Conservation (phyloP, 2,329 filamentous ascomycete genomes). For the Blastomyces gilchristii region DNA sequence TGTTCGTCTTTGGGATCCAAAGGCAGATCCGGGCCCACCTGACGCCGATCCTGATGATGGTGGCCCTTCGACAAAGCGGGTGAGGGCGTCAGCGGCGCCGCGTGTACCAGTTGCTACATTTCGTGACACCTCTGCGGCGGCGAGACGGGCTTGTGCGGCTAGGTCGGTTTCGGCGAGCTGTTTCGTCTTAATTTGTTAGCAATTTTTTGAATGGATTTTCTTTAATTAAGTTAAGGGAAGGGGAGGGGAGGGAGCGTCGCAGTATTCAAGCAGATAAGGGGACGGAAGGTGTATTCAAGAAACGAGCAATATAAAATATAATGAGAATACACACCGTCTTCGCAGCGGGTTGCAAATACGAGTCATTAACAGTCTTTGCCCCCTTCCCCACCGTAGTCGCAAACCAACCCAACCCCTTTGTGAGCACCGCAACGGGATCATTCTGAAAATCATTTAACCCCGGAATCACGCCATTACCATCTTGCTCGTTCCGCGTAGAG, state of each 20-base stretch:
- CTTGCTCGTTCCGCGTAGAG: neutral
- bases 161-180: constrained; percentile 73
- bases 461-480: constrained; percentile 40
- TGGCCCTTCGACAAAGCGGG: constrained; percentile 74
- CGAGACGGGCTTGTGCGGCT: constrained; percentile 57
- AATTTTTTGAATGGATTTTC: neutral
- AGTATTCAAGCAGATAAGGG: too few species aligned
- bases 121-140: constrained; percentile 46
- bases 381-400: constrained; percentile 77
- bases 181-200: neutral
- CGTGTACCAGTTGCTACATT: constrained; percentile 57
- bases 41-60: constrained; percentile 31
- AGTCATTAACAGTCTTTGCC: constrained; percentile 81
- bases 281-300: neutral
- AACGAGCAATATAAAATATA: neutral
- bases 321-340: constrained; percentile 54
- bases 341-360: constrained; percentile 86
- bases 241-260: neutral
- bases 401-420: constrained; percentile 93
- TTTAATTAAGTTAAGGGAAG: neutral
- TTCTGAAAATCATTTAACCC: constrained; percentile 80
- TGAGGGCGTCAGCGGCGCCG: constrained; percentile 68
- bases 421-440: constrained; percentile 78
- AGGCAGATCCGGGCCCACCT: constrained; percentile 32
- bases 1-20: constrained; percentile 37